These are phyloP conservation scores for Thuidium tamariscinum DNA, from an alignment of 225 moss, liverwort and hornwort species.

Conservation along the genomic window DNA sequence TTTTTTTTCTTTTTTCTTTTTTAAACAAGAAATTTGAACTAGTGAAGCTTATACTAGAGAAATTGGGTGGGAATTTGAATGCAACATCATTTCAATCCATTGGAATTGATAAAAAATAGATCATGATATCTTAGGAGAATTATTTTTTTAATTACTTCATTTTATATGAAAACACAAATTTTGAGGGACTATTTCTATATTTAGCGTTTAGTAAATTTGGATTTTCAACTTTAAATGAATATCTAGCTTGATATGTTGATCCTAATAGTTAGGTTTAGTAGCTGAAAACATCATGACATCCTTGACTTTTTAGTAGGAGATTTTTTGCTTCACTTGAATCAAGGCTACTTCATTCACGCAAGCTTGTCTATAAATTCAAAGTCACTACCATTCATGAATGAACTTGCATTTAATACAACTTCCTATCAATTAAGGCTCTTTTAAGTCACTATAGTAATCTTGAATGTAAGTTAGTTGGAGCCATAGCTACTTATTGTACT, in stretches of 20 bases:
- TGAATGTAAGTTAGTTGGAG: background rate
- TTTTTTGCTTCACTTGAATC: rapidly evolving
- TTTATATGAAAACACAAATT: rapidly evolving
- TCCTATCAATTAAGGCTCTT: background rate
- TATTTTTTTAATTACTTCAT: background rate
- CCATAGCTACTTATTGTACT: rapidly evolving
- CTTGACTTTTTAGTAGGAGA: rapidly evolving
- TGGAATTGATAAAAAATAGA: too few relatives aligned
- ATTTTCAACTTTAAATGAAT: background rate
- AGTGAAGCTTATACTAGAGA: rapidly evolving
- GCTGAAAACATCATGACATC: rapidly evolving
- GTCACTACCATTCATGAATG: background rate
- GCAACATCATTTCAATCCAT: rapidly evolving
- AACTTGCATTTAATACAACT: background rate
- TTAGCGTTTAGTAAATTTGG: rapidly evolving
- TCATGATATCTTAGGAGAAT: background rate
- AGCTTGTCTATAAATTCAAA: background rate
- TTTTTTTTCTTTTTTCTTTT: too few relatives aligned
- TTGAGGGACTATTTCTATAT: background rate
- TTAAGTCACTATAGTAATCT: background rate
- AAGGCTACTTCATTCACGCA: background rate
- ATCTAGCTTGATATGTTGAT: rapidly evolving
- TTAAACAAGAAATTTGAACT: too few relatives aligned
- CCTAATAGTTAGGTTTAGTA: rapidly evolving
- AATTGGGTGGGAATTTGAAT: background rate